Conservation (phyloP, 768 basidiomycete species). For the Russula sp. region DNA sequence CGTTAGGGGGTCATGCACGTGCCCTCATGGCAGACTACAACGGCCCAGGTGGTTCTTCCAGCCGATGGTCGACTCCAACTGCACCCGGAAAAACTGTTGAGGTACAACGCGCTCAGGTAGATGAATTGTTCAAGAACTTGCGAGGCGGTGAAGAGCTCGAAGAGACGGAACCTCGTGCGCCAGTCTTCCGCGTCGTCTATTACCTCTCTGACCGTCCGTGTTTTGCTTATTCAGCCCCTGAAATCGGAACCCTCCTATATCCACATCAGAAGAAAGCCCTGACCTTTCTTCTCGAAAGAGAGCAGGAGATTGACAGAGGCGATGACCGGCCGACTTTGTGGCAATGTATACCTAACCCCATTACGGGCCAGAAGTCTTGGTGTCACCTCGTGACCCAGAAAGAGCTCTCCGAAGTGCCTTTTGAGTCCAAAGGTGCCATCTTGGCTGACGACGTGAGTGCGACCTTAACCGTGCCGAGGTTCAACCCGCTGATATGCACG, state of each 20-base stretch:
- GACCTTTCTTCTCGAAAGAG: constrained; percentile 89
- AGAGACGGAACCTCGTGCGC: constrained; percentile 83
- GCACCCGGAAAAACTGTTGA: constrained; percentile 77
- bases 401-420: constrained; percentile 63
- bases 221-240: constrained; percentile 45
- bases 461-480: background rate
- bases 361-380: constrained; percentile 58
- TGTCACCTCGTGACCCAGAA: constrained; percentile 81
- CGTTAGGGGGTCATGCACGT: constrained; percentile 59
- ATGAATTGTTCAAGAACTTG: constrained; percentile 87
- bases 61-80: constrained; percentile 56
- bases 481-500: constrained; percentile 4
- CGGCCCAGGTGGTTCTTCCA: constrained; percentile 40
- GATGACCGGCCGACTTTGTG: constrained; percentile 71
- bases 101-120: constrained; percentile 88
- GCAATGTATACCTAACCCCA: constrained; percentile 54
- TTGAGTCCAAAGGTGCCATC: constrained; percentile 81
- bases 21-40: constrained; percentile 42
- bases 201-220: constrained; percentile 29
- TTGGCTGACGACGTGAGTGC: constrained; percentile 91
- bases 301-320: constrained; percentile 59
- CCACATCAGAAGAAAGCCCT: constrained; percentile 98
- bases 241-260: constrained; percentile 84
- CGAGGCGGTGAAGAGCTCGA: constrained; percentile 81
- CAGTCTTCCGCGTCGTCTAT: constrained; percentile 25